Percentiles rank a stretch among this genome's conserved stretches.
These are phyloP conservation scores for Murraya koenigii DNA, from an alignment of 345 rosid species.

Conservation along the genomic window DNA sequence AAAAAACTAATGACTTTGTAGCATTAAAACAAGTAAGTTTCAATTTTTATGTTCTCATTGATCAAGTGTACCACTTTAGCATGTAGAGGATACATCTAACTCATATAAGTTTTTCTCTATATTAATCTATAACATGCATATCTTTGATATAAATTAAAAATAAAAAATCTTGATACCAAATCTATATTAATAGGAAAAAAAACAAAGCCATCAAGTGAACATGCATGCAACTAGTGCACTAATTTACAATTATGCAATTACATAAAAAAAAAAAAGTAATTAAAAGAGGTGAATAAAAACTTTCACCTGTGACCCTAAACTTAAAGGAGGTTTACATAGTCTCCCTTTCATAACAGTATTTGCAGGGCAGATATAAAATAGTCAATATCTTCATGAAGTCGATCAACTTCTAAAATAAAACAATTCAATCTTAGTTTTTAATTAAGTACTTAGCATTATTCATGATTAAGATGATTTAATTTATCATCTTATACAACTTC, in stretches of 20 bases:
- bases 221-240: conserved; percentile 10
- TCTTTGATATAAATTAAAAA: too few species aligned
- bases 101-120: too few species aligned
- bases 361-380: not conserved
- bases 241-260: conserved; percentile 20
- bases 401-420: not conserved
- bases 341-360: not conserved
- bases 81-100: too few species aligned
- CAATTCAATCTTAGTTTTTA: not conserved
- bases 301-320: conserved; percentile 10
- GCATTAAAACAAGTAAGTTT: too few species aligned
- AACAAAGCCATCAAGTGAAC: not conserved
- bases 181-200: not conserved
- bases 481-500: not conserved
- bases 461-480: not conserved
- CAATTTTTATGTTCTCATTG: too few species aligned
- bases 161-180: too few species aligned
- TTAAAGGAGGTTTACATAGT: not conserved
- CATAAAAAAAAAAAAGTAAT: not conserved
- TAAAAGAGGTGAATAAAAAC: conserved; percentile 27
- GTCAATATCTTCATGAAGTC: not conserved
- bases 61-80: too few species aligned
- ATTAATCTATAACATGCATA: too few species aligned
- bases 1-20: too few species aligned
- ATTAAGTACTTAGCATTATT: not conserved